A percentile compares a stretch with the other conserved stretches of the same genome.
Conservation (phyloP, 2,329 filamentous ascomycete genomes). For the Xylariaceae sp. region DNA sequence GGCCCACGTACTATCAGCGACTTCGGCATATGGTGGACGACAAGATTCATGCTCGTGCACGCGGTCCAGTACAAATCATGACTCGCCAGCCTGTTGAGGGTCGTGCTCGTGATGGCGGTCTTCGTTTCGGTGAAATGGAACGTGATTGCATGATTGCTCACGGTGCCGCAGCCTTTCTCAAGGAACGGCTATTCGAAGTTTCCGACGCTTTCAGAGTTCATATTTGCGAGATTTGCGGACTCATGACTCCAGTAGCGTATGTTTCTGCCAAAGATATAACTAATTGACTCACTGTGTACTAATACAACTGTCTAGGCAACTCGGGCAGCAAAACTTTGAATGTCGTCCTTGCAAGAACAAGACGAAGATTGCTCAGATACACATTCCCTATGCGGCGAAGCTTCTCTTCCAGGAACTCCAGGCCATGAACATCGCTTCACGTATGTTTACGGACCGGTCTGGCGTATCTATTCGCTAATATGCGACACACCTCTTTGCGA, state of each 20-base stretch:
- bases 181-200: slow-evolving; percentile 96
- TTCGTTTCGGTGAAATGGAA: slow-evolving; percentile 99
- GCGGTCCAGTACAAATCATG: slow-evolving; percentile 95
- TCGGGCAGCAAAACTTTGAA: slow-evolving; percentile 95
- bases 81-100: slow-evolving; percentile 97
- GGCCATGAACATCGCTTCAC: slow-evolving; percentile 96
- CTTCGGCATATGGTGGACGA: slow-evolving; percentile 99
- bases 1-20: slow-evolving; percentile 98
- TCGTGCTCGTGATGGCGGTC: slow-evolving; percentile 95
- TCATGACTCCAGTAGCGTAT: slow-evolving; percentile 99
- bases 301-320: slow-evolving; percentile 64
- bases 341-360: slow-evolving; percentile 99
- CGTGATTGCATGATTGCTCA: slow-evolving; percentile 99
- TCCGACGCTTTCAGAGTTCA: slow-evolving; percentile 98
- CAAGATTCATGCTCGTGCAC: slow-evolving; percentile 98
- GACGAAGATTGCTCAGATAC: slow-evolving; percentile 96
- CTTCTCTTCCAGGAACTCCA: slow-evolving; percentile 97
- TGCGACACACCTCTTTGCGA: neutral
- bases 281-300: neutral
- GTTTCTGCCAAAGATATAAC: slow-evolving; percentile 50
- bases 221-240: slow-evolving; percentile 96
- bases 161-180: slow-evolving; percentile 93
- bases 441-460: slow-evolving; percentile 92
- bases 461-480: slow-evolving; percentile 72
- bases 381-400: slow-evolving; percentile 98